Evolutionary conservation across 441 rosid genomes (phyloP), one percentile per base, ranked within the genome.

Genomic region (Kokia cookei): DNA sequence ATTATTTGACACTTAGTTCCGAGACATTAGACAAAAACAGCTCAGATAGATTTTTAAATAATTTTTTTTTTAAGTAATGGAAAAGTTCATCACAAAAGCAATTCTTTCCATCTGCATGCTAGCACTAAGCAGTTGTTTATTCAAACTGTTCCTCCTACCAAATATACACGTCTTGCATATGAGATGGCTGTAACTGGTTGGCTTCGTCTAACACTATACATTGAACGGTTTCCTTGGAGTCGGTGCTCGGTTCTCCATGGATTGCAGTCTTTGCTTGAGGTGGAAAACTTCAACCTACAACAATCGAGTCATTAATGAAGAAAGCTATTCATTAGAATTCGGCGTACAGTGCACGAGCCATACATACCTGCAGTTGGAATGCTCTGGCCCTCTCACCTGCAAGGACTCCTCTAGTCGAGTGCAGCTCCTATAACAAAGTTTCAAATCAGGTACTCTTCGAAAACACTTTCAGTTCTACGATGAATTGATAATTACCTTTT

Each of bases 221-320:
- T 90, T 93, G 82, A 84, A 92, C n/a, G 94, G 97, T 75, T 96
- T 93, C 82, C 97, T 84, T 0, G 94, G 92, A 2, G 96, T 91
- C 13, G 88, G 88, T 17, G 88, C 92, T 75, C 97, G 88, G 81
- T 86, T 90, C 82, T 93, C 99, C 88, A 90, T 66, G 5, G 98
- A 90, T 53, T 93, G 99, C 80, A 93, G 78, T 72, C 99, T 90
- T 71, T 96, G 98, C 78, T 96, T 96, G 71, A 96, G 96, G 81
- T 96, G 99, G 81, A 96, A 96, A 84, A 92, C 99, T 86, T 92
- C 98, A 57, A 96, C 97, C 97, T 95, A 81, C 78, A 76, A 32
- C 37, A 32, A 32, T 32, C 5, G 37, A 32, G 37, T 32, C 37
- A 6, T 32, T 32, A 32, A 32, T 32, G 6, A 5, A 32, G 37